A percentile compares a stretch with the other conserved stretches of the same genome.
phyloP scores from a whole-genome alignment of 441 rosid species.

The Macaranga tanarius region DNA sequence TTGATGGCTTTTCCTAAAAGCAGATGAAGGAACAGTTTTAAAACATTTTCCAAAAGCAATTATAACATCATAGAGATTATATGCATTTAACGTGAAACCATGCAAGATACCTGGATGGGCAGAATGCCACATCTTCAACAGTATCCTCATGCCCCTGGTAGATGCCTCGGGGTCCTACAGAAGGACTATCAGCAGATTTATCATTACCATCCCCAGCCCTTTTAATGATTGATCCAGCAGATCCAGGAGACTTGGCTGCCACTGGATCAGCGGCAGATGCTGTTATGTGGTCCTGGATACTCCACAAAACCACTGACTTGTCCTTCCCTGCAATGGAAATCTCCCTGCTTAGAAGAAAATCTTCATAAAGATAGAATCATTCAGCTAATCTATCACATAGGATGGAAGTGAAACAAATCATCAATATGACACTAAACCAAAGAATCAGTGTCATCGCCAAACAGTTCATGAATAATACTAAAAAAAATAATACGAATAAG shows the following conservation, averaged over 20 bases:
- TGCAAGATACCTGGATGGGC: constrained; percentile 80
- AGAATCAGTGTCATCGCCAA: not conserved
- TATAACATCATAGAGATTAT: not conserved
- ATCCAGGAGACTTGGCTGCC: constrained; percentile 57
- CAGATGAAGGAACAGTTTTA: not conserved
- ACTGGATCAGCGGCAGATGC: constrained; percentile 57
- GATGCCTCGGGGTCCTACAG: constrained; percentile 87
- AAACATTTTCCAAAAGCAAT: not conserved
- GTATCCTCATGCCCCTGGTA: constrained; percentile 93
- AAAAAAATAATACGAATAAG: not conserved
- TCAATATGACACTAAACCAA: not conserved
- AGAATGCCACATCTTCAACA: constrained; percentile 95
- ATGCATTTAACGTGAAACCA: constrained; percentile 10
- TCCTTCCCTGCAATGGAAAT: constrained; percentile 75
- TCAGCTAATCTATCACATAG: not conserved
- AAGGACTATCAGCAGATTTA: constrained; percentile 59
- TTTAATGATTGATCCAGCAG: constrained; percentile 69
- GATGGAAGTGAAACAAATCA: not conserved
- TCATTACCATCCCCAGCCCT: constrained; percentile 59
- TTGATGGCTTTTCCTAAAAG: not conserved
- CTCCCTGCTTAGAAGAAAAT: constrained; percentile 25
- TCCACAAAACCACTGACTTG: constrained; percentile 93
- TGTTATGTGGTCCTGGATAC: constrained; percentile 94
- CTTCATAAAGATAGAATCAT: constrained; percentile 6
- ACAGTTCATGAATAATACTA: not conserved